A percentile compares a stretch with the other conserved stretches of the same genome.
These are phyloP conservation scores for Stentor coeruleus DNA, from an alignment of 73 alveolate genomes.

Conservation along the genomic window DNA sequence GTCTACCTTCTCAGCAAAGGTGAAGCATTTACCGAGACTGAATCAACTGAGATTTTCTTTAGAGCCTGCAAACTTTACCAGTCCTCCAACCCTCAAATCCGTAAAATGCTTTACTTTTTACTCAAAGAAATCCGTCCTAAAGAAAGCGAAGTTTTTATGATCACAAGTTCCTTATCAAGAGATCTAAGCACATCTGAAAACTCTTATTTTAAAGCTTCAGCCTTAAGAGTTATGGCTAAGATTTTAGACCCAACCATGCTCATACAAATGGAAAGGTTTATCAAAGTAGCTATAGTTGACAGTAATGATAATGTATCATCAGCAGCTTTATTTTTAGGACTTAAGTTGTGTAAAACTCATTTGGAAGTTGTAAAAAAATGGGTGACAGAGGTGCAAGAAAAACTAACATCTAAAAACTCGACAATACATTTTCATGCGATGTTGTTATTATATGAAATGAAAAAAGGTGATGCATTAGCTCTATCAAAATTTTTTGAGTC, in stretches of 20 bases:
- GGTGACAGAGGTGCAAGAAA: slow-evolving; percentile 78
- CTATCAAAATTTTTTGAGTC: slow-evolving; percentile 59
- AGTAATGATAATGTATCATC: slow-evolving; percentile 69
- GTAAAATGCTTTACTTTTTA: slow-evolving; percentile 59
- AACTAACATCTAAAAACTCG: slow-evolving; percentile 63
- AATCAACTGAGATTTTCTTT: slow-evolving; percentile 66
- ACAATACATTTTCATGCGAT: slow-evolving; percentile 76
- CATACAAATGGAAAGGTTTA: slow-evolving; percentile 73
- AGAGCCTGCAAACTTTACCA: slow-evolving; percentile 70
- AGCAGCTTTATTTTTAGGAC: slow-evolving; percentile 73
- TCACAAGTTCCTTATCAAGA: slow-evolving; percentile 69
- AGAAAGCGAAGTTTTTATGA: slow-evolving; percentile 78
- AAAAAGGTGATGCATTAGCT: slow-evolving; percentile 80
- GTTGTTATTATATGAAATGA: slow-evolving; percentile 71
- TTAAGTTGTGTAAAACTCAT: slow-evolving; percentile 63
- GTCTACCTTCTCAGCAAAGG: slow-evolving; percentile 69
- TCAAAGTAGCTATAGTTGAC: slow-evolving; percentile 72
- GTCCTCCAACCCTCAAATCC: slow-evolving; percentile 48
- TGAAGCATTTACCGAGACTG: slow-evolving; percentile 65
- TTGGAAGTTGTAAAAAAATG: slow-evolving; percentile 78
- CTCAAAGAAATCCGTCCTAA: slow-evolving; percentile 72
- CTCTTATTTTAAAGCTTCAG: slow-evolving; percentile 75
- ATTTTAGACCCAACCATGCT: slow-evolving; percentile 72
- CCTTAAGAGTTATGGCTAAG: slow-evolving; percentile 81
- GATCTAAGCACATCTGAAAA: slow-evolving; percentile 70